Conservation (phyloP, 1,284 basidiomycete genomes). For the Ustilago hordei region DNA sequence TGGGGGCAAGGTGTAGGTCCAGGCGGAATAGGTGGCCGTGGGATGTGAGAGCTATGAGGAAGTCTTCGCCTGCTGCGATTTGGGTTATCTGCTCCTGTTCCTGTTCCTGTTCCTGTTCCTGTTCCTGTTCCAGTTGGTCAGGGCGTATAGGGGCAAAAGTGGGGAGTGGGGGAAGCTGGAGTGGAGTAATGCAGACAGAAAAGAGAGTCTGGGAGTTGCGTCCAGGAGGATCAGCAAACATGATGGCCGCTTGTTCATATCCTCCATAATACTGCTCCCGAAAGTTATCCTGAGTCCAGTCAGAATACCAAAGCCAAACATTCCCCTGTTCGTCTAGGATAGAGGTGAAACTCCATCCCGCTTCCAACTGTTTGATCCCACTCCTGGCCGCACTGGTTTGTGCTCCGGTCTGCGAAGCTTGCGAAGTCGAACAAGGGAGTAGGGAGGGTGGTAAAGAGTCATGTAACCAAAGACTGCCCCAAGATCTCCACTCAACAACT, state of each 20-base stretch:
- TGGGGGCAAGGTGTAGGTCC: constrained; percentile 17
- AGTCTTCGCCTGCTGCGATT: constrained; percentile 55
- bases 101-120: background rate
- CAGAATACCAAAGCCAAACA: constrained; percentile 25
- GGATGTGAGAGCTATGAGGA: constrained; percentile 51
- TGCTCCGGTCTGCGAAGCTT: background rate
- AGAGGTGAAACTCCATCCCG: constrained; percentile 52
- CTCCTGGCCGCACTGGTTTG: background rate
- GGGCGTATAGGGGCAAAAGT: background rate
- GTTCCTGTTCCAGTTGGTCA: background rate
- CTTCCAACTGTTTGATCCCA: constrained; percentile 51
- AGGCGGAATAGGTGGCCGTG: constrained; percentile 40
- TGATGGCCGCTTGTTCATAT: background rate
- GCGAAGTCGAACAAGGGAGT: background rate
- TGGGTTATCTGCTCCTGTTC: constrained; percentile 16
- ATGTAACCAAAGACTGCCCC: constrained; percentile 32
- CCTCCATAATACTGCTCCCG: constrained; percentile 11
- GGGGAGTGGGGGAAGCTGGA: constrained; percentile 13
- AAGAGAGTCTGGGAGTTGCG: constrained; percentile 10
- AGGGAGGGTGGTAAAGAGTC: constrained; percentile 12
- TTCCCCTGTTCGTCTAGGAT: constrained; percentile 26
- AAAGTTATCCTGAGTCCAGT: constrained; percentile 20
- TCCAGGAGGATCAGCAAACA: constrained; percentile 17
- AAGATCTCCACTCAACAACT: constrained; percentile 53
- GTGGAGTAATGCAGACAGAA: constrained; percentile 15